phyloP scores from a whole-genome alignment of 352 stramenopile genomes.

The Globisporangium iwayamae region DNA sequence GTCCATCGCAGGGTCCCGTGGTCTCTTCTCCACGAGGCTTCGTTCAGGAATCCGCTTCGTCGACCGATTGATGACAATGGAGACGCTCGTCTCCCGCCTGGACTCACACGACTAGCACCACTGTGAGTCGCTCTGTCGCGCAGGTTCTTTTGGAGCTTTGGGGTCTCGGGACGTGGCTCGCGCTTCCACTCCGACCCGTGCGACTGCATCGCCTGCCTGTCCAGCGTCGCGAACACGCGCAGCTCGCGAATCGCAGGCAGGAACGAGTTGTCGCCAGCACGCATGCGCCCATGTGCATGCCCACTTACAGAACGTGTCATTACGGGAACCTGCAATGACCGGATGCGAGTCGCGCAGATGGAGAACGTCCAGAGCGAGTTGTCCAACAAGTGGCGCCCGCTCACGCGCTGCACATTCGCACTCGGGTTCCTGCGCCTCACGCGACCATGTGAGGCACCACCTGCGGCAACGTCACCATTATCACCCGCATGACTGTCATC shows the following conservation, averaged over 20 bases:
- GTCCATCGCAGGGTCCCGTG: conserved; percentile 58
- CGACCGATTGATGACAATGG: conserved; percentile 6
- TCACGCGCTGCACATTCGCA: conserved; percentile 2
- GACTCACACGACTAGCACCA: not conserved
- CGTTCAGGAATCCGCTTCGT: conserved; percentile 47
- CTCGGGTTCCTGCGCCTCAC: conserved; percentile 7
- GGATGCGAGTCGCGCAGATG: conserved; percentile 35
- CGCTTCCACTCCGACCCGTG: conserved; percentile 50
- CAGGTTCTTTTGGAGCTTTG: conserved; percentile 4
- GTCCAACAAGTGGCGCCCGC: conserved; percentile 27
- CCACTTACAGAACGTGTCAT: conserved; percentile 10
- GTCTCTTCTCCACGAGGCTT: conserved; percentile 44
- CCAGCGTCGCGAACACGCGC: conserved; percentile 50
- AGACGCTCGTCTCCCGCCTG: conserved; percentile 1
- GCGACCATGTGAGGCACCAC: not conserved
- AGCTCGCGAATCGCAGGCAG: conserved; percentile 39
- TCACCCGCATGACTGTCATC: not conserved
- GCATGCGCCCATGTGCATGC: not conserved
- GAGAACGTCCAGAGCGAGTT: conserved; percentile 46
- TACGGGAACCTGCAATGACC: conserved; percentile 44
- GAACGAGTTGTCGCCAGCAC: not conserved
- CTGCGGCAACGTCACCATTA: not conserved
- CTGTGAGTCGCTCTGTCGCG: not conserved
- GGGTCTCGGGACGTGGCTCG: conserved; percentile 20
- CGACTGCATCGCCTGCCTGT: conserved; percentile 52